Base-by-base conservation (phyloP, 2,329 filamentous ascomycete species). In the Lasiodiplodia theobromae region DNA sequence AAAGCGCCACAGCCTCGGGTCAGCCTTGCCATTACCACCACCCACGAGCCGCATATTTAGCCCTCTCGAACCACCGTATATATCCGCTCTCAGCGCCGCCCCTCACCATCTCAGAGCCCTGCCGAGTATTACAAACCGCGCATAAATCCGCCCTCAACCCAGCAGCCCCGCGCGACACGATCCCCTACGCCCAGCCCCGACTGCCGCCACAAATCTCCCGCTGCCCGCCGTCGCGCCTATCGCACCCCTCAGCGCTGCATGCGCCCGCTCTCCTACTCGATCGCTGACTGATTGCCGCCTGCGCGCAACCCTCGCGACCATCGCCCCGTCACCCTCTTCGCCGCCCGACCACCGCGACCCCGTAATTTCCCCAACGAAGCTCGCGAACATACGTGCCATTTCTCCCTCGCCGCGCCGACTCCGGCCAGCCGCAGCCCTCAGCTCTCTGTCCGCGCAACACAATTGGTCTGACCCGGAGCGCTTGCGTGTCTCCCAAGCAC, bases 1-100 rank as follows among this genome's bases (percentile, higher is more conserved):
- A 47, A 64, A 31, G 47, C 60, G 60, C 60, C 60, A 47, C 18
- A 37, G 60, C 60, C 60, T 64, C 60, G 60, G 60, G 60, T 52
- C 60, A 64, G 60, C 60, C 60, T 52, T 64, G 60, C 60, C 28
- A 52, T 52, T 64, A 38, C 60, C 34, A 64, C 60, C 60, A 64
- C 60, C 60, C 60, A 63, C 58, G 58, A 63, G 58, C 58, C 58
- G 58, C 58, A 63, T 37, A 31, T n/a, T 37, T 63, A 63, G 58
- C 58, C 58, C 58, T 62, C 38, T 62, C 57, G 56, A 60, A 64
- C 28, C 60, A 64, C 47, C 44, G 12, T 52, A 52, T 37, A 34
- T 52, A 64, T 25, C 51, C 58, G 21, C 11, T n/a, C n/a, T n/a
- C n/a, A 5, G 12, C 28, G 25, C 28, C 57, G 21, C 44, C 44